Evolutionary conservation across 495 filamentous ascomycete species (phyloP), one percentile per base, ranked within the genome.

Genomic region (Aspergillus funiculosus): DNA sequence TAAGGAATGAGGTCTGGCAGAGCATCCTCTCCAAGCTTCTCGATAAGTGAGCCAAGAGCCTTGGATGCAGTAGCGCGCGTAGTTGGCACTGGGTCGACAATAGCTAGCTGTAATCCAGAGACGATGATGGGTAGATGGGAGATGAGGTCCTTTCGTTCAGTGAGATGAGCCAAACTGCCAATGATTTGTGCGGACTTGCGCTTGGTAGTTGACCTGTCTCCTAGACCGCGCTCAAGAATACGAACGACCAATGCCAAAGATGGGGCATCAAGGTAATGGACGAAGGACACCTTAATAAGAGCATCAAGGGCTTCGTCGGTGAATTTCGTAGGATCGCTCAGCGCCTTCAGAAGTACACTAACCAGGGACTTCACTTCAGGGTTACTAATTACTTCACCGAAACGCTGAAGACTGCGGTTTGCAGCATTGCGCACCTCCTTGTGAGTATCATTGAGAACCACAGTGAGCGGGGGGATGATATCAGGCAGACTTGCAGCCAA

Each of bases 51-150:
- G 32, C 92, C 92, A 20, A 98, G 75, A 24, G 92, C 92, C 60
- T 95, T 94, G 17, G 92, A 97, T 25, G 90, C 91, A 1, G 92
- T 98, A 1, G 92, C 94, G 49, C 92, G 80, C n/a, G 92, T 98
- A 2, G 90, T 87, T 6, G 94, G 94, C 6, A 98, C 92, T 13
- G 92, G 92, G 59, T 98, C 92, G 27, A 97, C 87, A 42, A 91
- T 81, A 26, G 92, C 92, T 37, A 85, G 51, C 57, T 92, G 88
- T 43, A 98, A 68, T 17, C 92, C 94, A 36, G 89, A 85, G 34
- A 98, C 89, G 26, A 98, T 76, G 19, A 95, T 89, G 4, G 90
- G 94, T 47, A 98, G 70, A 68, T 98, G 94, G 2, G 87, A 71
- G 43, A 91, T 80, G 15, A 98, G 79, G 56, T 98, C 92, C 66